A percentile compares a stretch with the other conserved stretches of the same genome.
Conservation (phyloP, 1,139 yeast genomes). For the Magnusiomyces paraingens region DNA sequence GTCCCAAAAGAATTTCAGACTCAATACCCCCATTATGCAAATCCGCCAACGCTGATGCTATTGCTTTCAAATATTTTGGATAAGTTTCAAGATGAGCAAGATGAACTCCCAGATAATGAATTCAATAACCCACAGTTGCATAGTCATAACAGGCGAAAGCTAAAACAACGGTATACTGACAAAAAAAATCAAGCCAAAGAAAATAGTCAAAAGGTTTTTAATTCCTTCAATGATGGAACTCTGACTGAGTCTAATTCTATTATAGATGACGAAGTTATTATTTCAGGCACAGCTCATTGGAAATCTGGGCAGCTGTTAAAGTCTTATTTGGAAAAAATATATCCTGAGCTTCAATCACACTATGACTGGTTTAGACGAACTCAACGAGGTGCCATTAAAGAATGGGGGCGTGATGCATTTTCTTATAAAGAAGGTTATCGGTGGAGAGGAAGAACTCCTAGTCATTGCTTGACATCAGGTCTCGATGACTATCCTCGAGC, state of each 20-base stretch:
- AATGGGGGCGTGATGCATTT: slow-evolving; percentile 56
- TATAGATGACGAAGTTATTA: background rate
- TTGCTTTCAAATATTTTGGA: slow-evolving; percentile 65
- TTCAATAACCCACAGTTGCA: slow-evolving; percentile 1
- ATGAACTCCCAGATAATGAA: slow-evolving; percentile 7
- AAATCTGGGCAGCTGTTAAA: slow-evolving; percentile 56
- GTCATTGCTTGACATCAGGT: slow-evolving; percentile 90
- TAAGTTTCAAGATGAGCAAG: slow-evolving; percentile 32
- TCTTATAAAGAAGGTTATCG: slow-evolving; percentile 63
- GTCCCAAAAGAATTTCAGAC: slow-evolving; percentile 83
- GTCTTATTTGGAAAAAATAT: slow-evolving; percentile 57
- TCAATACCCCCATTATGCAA: slow-evolving; percentile 87
- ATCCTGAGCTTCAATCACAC: slow-evolving; percentile 71
- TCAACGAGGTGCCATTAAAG: slow-evolving; percentile 70
- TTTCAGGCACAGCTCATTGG: slow-evolving; percentile 44
- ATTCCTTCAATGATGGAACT: background rate
- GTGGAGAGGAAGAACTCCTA: slow-evolving; percentile 88
- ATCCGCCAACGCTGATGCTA: slow-evolving; percentile 90
- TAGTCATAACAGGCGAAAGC: slow-evolving; percentile 5
- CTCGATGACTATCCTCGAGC: slow-evolving; percentile 94
- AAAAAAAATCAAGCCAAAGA: background rate
- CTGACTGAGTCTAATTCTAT: background rate
- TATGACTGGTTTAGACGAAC: slow-evolving; percentile 81
- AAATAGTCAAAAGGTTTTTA: slow-evolving; percentile 6
- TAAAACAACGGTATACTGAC: background rate